Evolutionary conservation across 495 filamentous ascomycete genomes (phyloP), one percentile per base, ranked within the genome.

Genomic region (Penicillium arizonense): DNA sequence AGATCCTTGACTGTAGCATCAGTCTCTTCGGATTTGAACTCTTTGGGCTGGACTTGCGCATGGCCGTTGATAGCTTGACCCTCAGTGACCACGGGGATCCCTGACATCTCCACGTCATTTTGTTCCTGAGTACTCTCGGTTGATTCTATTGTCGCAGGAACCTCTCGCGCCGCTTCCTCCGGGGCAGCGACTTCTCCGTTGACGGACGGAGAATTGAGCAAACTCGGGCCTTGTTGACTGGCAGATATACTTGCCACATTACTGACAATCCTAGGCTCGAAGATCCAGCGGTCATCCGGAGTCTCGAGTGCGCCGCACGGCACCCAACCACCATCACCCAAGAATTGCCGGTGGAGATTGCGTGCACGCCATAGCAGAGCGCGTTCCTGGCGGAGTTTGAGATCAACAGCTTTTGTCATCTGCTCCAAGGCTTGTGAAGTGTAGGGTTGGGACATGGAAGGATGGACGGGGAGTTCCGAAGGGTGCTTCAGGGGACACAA

Each of bases 401-500:
- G 78, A 56, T 76, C 82, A 48, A 79, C 82, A 32, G 92, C 82
- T 34, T 78, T 75, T 10, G 84, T 84, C 69, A 99, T 84, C 24
- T 93, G 81, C 37, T 83, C 84, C n/a, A 99, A 79, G 4, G 88
- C 87, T 52, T 83, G 85, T 9, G 89, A 91, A 2, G 75, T 87
- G 70, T 95, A 97, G 1, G 92, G 82, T 59, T 85, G 79, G 30
- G 91, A 91, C 45, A 96, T 68, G 3, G 89, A 87, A 54, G 91
- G 91, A 63, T 99, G 94, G 34, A 72, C 78, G 4, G 89, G 84
- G 30, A 99, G 79, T 66, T 96, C 90, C 44, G 91, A 88, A 20
- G 91, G 87, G 48, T 90, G 80, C 47, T 90, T 95, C 45, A 97
- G 72, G 21, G 94, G 94, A 36, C 88, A 88, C 11, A 99, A 82